A percentile compares a stretch with the other conserved stretches of the same genome.
phyloP scores from a whole-genome alignment of 768 basidiomycete species.

The Mycena polygramma region DNA sequence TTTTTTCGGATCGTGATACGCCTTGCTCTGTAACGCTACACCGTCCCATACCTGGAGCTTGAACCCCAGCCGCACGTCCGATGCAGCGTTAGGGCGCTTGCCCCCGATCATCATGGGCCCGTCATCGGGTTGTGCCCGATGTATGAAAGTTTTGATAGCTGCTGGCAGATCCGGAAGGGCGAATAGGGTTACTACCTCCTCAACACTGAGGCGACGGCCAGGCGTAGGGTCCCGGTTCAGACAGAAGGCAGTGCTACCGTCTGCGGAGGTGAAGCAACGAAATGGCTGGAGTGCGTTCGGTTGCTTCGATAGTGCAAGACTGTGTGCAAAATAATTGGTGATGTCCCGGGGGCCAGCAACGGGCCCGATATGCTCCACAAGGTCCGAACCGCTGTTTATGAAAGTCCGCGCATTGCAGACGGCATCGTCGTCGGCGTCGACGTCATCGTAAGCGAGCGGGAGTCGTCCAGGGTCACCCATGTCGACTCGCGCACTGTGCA shows the following conservation, averaged over 20 bases:
- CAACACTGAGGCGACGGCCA: conserved; percentile 16
- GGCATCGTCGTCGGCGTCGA: neutral
- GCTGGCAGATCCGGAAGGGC: conserved; percentile 24
- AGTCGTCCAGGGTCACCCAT: neutral
- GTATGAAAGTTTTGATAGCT: neutral
- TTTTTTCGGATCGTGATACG: conserved; percentile 18
- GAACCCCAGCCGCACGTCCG: neutral
- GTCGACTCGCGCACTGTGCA: neutral
- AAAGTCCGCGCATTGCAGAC: neutral
- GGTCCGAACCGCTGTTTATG: neutral
- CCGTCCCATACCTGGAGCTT: conserved; percentile 29
- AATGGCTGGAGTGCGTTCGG: conserved; percentile 17
- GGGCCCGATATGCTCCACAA: neutral
- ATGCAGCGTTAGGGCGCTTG: neutral
- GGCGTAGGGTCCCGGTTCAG: conserved; percentile 19
- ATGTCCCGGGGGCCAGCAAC: neutral
- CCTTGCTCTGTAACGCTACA: conserved; percentile 18
- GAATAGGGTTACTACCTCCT: conserved; percentile 16
- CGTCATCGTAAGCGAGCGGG: neutral
- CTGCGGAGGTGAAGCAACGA: conserved; percentile 9
- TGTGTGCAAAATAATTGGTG: neutral
- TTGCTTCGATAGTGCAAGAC: neutral
- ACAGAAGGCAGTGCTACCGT: conserved; percentile 23
- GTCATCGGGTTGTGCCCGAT: neutral
- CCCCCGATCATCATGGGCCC: neutral